Evolutionary conservation across 805 yeast genomes (phyloP), one percentile per base, ranked within the genome.

Genomic region (Starmerella kuoi): DNA sequence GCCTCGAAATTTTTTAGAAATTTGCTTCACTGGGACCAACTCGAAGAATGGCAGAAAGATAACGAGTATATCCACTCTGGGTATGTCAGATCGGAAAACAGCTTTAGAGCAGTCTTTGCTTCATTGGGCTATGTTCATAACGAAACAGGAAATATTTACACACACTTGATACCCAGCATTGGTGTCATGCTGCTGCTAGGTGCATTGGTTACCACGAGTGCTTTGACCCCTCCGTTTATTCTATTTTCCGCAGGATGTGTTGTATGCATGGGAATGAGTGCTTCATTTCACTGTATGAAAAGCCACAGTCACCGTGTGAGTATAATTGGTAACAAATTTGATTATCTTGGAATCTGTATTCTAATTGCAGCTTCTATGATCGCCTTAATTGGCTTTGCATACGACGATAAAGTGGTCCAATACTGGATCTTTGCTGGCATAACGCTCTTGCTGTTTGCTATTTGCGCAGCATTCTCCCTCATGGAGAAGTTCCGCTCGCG

Each of bases 31-130:
- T 79, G 68, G 64, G 69, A 74, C 45, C 79, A 79, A 49, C 57
- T 81, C 22, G 81, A 77, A 20, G 70, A 62, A 14, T 80, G 91
- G 91, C 86, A 79, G 55, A 66, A 70, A 45, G 91, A 81, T 55
- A 81, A 81, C 56, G 79, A 76, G 50, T 76, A 59, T 55, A 80
- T 81, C 35, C 56, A 64, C 31, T 63, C 74, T 0, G 85, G 85
- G 4, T 81, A 81, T 52, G 77, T 80, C 17, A 67, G 65, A 26
- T 75, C 72, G 41, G 73, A 82, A 1, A 50, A 58, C 26, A 71
- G 79, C 24, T 68, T 61, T 47, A 38, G 43, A 33, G 60, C 58
- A 37, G 74, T 80, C 44, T 43, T 75, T 15, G 50, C 61, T 31
- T 70, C 81, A 2, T 57, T 79, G 35, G 49, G 64, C 6, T 74